These are phyloP conservation scores for Nicotiana paniculata DNA, from an alignment of 257 asterid species.

Conservation along the genomic window DNA sequence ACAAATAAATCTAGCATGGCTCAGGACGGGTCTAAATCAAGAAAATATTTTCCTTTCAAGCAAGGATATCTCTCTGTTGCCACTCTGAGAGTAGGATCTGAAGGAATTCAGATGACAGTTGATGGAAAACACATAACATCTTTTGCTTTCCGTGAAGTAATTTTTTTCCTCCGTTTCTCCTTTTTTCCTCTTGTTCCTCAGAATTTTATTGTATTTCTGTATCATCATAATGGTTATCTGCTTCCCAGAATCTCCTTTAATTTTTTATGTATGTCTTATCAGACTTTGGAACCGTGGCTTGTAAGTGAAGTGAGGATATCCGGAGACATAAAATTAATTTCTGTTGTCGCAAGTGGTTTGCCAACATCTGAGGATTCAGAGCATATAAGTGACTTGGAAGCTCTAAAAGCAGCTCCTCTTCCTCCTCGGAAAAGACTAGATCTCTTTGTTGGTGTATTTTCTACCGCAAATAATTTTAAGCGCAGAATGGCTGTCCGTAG, in stretches of 20 bases:
- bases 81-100: slow-evolving; percentile 84
- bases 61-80: slow-evolving; percentile 84
- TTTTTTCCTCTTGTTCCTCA: background rate
- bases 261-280: slow-evolving; percentile 19
- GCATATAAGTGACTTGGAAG: slow-evolving; percentile 64
- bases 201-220: slow-evolving; percentile 2
- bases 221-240: slow-evolving; percentile 10
- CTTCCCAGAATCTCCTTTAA: slow-evolving; percentile 8
- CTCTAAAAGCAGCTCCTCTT: slow-evolving; percentile 64
- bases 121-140: slow-evolving; percentile 96
- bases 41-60: slow-evolving; percentile 77
- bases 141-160: slow-evolving; percentile 89
- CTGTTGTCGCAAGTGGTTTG: slow-evolving; percentile 87
- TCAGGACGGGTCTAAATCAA: slow-evolving; percentile 54
- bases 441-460: slow-evolving; percentile 84
- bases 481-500: slow-evolving; percentile 98
- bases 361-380: slow-evolving; percentile 94
- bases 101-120: slow-evolving; percentile 95
- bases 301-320: slow-evolving; percentile 80
- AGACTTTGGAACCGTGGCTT: slow-evolving; percentile 98
- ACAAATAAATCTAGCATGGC: slow-evolving; percentile 35
- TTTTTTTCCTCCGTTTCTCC: slow-evolving; percentile 14
- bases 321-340: slow-evolving; percentile 72
- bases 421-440: slow-evolving; percentile 42
- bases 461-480: slow-evolving; percentile 95